Percentiles rank a stretch among this genome's conserved stretches.
Conservation (phyloP, 1,284 basidiomycete genomes). For the Fomitopsis pinicola region DNA sequence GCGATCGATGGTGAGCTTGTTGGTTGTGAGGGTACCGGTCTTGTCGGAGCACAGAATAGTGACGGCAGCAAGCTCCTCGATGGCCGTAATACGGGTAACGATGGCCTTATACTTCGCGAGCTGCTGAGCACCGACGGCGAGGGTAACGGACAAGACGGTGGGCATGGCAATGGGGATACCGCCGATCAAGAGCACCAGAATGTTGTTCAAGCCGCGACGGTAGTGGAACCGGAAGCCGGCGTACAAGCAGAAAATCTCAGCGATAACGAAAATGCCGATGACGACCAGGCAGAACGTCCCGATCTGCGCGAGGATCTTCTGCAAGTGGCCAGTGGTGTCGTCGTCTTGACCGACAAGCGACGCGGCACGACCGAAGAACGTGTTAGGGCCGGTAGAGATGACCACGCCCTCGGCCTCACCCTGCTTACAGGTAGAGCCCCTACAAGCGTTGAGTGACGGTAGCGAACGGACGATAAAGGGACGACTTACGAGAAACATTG, state of each 20-base stretch:
- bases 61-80: conserved; percentile 95
- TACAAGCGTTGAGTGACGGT: conserved; percentile 24
- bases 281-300: conserved; percentile 93
- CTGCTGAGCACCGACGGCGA: conserved; percentile 96
- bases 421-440: conserved; percentile 94
- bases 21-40: conserved; percentile 96
- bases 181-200: conserved; percentile 95
- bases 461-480: background rate
- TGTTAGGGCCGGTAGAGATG: conserved; percentile 94
- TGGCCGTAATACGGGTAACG: conserved; percentile 96
- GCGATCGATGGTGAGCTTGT: conserved; percentile 97
- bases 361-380: conserved; percentile 93
- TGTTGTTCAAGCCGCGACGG: conserved; percentile 93
- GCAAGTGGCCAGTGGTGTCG: conserved; percentile 94
- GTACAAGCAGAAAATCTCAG: conserved; percentile 87
- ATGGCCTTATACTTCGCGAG: conserved; percentile 98
- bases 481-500: conserved; percentile 89
- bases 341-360: conserved; percentile 95
- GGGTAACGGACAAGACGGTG: conserved; percentile 92
- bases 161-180: conserved; percentile 99
- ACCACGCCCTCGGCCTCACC: conserved; percentile 97
- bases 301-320: conserved; percentile 95
- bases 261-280: conserved; percentile 89
- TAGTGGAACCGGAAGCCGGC: conserved; percentile 86
- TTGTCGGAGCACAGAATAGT: conserved; percentile 97